Evolutionary conservation across 441 rosid genomes (phyloP), one percentile per base, ranked within the genome.

Genomic region (Adansonia grandidieri): DNA sequence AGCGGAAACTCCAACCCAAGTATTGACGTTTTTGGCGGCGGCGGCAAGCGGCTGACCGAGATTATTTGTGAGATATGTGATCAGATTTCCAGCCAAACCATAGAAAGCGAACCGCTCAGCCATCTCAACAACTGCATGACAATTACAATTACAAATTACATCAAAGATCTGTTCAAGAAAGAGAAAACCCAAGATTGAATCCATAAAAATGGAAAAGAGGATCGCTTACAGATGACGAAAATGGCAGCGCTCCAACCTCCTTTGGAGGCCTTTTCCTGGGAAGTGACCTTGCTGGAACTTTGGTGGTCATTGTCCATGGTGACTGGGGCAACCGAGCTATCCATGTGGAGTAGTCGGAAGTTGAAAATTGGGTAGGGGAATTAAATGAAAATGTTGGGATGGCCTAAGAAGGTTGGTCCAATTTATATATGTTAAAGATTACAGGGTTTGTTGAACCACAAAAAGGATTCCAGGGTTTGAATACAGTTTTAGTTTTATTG

Each of bases 221-320:
- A 11, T 3, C 9, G 77, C 88, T 83, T 83, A 95, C 97, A 87
- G 47, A 90, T 90, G 85, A 93, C 86, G 84, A 93, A 95, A 82
- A 93, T 76, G 86, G 97, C 98, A 19, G 97, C 86, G 70, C 22
- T 77, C 98, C 98, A 95, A 64, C 94, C 98, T 57, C 97, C 92
- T 74, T 67, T 85, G 9, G 80, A 75, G 76, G 80, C 32, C 47
- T 10, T 72, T 63, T 64, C 15, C n/a, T 40, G 20, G 24, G 64
- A n/a, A 40, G 73, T 54, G 19, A 61, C 2, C n/a, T 56, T 76
- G 61, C 3, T 28, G 19, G 48, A 20, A 48, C 22, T 47, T 24
- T 32, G 47, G 1, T 64, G 61, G 53, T 37, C 19, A 54, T 7
- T 20, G 24, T 65, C 50, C 0, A 53, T 40, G 53, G 42, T 53